Evolutionary conservation across 1,139 yeast genomes (phyloP), one percentile per base, ranked within the genome.

Genomic region (Tardiomyces blankii): DNA sequence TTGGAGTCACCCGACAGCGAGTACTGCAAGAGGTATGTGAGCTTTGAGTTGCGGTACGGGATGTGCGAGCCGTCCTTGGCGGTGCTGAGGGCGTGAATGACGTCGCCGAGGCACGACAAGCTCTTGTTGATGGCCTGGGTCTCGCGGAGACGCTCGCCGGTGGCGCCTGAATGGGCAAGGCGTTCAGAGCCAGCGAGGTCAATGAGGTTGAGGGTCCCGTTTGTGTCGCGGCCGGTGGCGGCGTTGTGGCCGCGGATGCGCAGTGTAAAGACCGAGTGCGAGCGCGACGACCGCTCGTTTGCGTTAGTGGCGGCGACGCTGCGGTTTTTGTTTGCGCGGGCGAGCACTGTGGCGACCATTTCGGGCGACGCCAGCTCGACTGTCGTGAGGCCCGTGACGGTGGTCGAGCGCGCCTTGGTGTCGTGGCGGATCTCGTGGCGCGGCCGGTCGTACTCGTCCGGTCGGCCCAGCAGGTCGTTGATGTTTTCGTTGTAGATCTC

Each of bases 121-220:
- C 96, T 87, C 62, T 81, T 85, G 64, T 91, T 91, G 50, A 91
- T 91, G 4, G 89, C 78, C 58, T 84, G 94, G 0, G 98, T 89
- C 63, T 91, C 98, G 53, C 77, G 77, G 23, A 91, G 66, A 42
- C 97, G 66, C 12, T 82, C 87, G 0, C 96, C 96, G 2, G 76
- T 75, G 16, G 55, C 53, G 21, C 52, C 53, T 0, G 95, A 82
- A 19, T 75, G 74, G 13, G 80, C 64, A n/a, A 89, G 68, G 48
- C 97, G 70, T 65, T 91, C 99, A 0, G 93, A 82, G 8, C 96
- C 96, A 0, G 96, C 96, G 50, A 87, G 68, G 62, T 87, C 96
- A 42, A 87, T 78, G 43, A 87, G 65, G 55, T 85, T 86, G 47
- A 87, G 67, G 6, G 46, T 44, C n/a, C 54, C 52, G 16, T 21